phyloP scores from a whole-genome alignment of 148 eudicot genomes.

The Spergularia marina region DNA sequence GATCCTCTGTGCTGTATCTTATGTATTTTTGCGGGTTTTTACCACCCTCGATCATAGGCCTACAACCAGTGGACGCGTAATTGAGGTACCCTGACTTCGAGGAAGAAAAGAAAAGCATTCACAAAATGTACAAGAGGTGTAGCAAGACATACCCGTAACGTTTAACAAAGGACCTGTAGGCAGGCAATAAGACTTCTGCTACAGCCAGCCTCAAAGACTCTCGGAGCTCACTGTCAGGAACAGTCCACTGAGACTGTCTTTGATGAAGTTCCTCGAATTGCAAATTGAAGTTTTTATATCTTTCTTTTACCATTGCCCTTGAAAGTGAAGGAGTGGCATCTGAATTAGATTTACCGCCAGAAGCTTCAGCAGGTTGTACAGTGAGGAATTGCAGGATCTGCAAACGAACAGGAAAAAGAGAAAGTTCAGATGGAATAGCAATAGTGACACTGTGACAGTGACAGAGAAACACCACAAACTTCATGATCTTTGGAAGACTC shows the following conservation, averaged over 20 bases:
- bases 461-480: not conserved
- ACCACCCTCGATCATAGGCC: constrained; percentile 75
- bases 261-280: constrained; percentile 92
- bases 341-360: constrained; percentile 33
- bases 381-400: constrained; percentile 83
- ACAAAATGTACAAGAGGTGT: not conserved
- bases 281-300: constrained; percentile 78
- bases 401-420: constrained; percentile 11
- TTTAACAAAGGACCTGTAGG: constrained; percentile 67
- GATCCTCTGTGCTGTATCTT: constrained; percentile 75
- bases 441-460: no score
- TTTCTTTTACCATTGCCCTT: constrained; percentile 74
- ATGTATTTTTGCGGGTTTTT: constrained; percentile 86
- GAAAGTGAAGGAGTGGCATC: constrained; percentile 47
- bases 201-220: constrained; percentile 90
- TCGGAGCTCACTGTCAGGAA: constrained; percentile 89
- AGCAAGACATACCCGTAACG: constrained; percentile 61
- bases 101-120: not conserved
- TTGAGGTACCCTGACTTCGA: not conserved
- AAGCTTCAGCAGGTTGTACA: constrained; percentile 39
- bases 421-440: no score
- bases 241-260: constrained; percentile 95
- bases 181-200: constrained; percentile 94
- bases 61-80: constrained; percentile 23
- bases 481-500: not conserved